Evolutionary conservation across 352 stramenopile species (phyloP).

Genomic region (Thraustochytrium striatum): DNA sequence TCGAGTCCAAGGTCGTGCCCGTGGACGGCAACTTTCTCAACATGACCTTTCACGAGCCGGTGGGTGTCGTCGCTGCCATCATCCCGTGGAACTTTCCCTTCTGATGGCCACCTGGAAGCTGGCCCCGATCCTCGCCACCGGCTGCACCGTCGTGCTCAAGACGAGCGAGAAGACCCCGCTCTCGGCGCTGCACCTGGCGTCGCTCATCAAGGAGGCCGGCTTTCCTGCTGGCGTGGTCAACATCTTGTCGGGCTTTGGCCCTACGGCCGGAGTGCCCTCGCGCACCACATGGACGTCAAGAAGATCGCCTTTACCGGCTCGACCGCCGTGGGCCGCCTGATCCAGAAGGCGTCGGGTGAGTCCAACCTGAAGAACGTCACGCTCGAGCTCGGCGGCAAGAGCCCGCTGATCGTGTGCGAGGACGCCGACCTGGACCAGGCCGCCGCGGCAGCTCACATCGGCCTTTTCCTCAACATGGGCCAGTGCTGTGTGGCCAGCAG

Average conservation of each 20-base stretch:
- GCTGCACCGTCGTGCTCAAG: conserved; percentile 87
- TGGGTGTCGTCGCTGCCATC: conserved; percentile 47
- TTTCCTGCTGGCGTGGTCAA: conserved; percentile 64
- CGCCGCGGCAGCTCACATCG: conserved; percentile 67
- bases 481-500: conserved; percentile 76
- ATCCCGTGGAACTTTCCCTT: conserved; percentile 75
- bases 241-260: conserved; percentile 58
- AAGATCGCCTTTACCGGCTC: conserved; percentile 66
- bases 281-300: conserved; percentile 56
- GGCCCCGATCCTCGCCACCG: conserved; percentile 67
- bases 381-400: conserved; percentile 88
- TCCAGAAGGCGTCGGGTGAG: conserved; percentile 76
- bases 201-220: conserved; percentile 59
- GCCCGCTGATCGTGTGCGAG: conserved; percentile 72
- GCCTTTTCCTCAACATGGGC: conserved; percentile 75
- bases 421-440: conserved; percentile 61
- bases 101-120: conserved; percentile 65
- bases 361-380: conserved; percentile 78
- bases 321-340: conserved; percentile 61
- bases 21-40: background rate
- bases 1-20: conserved; percentile 54
- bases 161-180: conserved; percentile 73
- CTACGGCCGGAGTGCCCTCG: conserved; percentile 54
- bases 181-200: conserved; percentile 53
- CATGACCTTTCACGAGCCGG: conserved; percentile 54